Percentiles rank a stretch among this genome's conserved stretches.
Evolutionary conservation across 441 rosid genomes (phyloP).

Genomic region (Melastoma candidum): DNA sequence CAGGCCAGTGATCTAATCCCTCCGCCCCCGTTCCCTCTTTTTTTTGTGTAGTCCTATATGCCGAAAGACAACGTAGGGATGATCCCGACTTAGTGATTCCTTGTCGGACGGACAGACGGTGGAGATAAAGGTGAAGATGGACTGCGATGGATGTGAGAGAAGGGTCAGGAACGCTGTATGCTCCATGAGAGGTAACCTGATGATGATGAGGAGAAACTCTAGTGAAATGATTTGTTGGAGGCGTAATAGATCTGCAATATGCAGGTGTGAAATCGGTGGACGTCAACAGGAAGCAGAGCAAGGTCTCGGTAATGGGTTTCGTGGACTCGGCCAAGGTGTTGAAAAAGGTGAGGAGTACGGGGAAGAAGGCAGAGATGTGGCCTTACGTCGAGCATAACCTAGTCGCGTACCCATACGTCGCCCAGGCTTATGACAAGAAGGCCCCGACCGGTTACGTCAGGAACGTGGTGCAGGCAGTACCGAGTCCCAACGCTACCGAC

Average conservation of each 20-base stretch:
- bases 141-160: constrained; percentile 10
- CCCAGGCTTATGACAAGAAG: constrained; percentile 10
- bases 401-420: constrained; percentile 2
- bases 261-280: constrained; percentile 61
- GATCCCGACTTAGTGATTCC: too few species aligned
- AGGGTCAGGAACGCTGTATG: constrained; percentile 3
- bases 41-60: too few species aligned
- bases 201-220: too few species aligned
- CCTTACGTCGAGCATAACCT: constrained; percentile 50
- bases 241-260: too few species aligned
- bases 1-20: too few species aligned
- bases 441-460: constrained; percentile 9
- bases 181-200: constrained; percentile 5
- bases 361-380: constrained; percentile 85
- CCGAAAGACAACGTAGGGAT: too few species aligned
- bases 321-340: constrained; percentile 72
- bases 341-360: constrained; percentile 49
- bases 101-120: constrained; percentile 1
- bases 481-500: background rate
- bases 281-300: constrained; percentile 60
- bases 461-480: constrained; percentile 5
- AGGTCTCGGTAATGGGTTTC: constrained; percentile 59
- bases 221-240: too few species aligned
- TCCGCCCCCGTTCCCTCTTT: too few species aligned
- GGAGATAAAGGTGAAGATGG: constrained; percentile 8